Conservation (phyloP, 2,329 filamentous ascomycete species). For the Cytospora paraplurivora region DNA sequence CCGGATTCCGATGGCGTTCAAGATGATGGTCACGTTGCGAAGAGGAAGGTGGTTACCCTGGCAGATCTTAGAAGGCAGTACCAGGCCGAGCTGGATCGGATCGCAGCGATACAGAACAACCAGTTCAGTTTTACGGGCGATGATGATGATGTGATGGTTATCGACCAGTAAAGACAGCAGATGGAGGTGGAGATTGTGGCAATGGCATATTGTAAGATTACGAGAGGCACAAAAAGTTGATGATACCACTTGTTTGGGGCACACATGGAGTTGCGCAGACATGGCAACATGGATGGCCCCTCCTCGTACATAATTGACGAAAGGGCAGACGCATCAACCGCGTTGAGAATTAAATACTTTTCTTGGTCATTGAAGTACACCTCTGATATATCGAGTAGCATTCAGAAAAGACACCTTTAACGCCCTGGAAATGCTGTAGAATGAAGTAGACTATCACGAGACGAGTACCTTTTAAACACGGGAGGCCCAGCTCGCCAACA, state of each 20-base stretch:
- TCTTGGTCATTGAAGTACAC: slow-evolving; percentile 22
- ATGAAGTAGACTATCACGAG: slow-evolving; percentile 5
- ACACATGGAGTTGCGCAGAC: slow-evolving; percentile 1
- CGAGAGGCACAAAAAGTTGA: slow-evolving; percentile 15
- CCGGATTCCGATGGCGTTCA: slow-evolving; percentile 23
- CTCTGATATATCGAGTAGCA: slow-evolving; percentile 11
- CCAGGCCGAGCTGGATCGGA: slow-evolving; percentile 83
- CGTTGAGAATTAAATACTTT: slow-evolving; percentile 14
- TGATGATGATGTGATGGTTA: slow-evolving; percentile 51
- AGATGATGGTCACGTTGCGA: slow-evolving; percentile 37
- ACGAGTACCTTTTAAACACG: neutral
- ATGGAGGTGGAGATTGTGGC: slow-evolving; percentile 30
- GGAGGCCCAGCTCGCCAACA: neutral
- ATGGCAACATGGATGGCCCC: slow-evolving; percentile 11
- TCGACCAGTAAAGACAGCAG: slow-evolving; percentile 18
- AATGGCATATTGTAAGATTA: slow-evolving; percentile 28
- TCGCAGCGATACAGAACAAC: slow-evolving; percentile 84
- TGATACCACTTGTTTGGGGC: slow-evolving; percentile 20
- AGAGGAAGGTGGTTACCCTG: slow-evolving; percentile 80
- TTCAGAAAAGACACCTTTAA: neutral
- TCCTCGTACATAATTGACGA: neutral
- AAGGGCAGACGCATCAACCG: slow-evolving; percentile 11
- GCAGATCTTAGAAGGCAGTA: slow-evolving; percentile 87
- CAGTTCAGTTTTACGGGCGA: slow-evolving; percentile 73
- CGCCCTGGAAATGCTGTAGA: slow-evolving; percentile 27